Evolutionary conservation across 495 filamentous ascomycete genomes (phyloP).

Genomic region (Penicillium arizonense): DNA sequence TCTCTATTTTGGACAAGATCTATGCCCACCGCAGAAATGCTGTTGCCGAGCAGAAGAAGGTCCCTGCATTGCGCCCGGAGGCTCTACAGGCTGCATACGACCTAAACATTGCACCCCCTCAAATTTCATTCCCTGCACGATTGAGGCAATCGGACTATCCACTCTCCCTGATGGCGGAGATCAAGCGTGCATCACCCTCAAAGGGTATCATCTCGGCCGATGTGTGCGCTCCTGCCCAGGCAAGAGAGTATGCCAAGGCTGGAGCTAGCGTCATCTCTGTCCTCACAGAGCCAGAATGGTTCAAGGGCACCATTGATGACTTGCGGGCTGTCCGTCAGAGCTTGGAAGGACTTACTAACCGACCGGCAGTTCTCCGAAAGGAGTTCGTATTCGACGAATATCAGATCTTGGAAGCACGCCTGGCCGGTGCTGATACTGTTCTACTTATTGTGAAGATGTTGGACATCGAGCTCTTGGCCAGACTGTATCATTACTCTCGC

Average conservation of each 20-base stretch:
- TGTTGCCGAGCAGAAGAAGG: conserved; percentile 79
- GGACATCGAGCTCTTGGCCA: conserved; percentile 65
- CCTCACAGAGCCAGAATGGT: conserved; percentile 97
- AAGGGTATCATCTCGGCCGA: conserved; percentile 90
- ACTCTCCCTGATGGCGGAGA: conserved; percentile 90
- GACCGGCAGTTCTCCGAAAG: conserved; percentile 89
- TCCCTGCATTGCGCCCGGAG: conserved; percentile 77
- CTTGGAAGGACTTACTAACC: conserved; percentile 83
- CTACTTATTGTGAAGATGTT: conserved; percentile 99
- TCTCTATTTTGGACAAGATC: conserved; percentile 86
- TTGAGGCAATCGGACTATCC: conserved; percentile 77
- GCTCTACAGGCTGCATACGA: conserved; percentile 89
- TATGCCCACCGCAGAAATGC: conserved; percentile 78
- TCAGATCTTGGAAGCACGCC: conserved; percentile 91
- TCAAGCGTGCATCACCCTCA: conserved; percentile 94
- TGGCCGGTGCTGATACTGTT: conserved; percentile 94
- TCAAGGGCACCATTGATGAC: conserved; percentile 96
- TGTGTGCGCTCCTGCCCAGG: conserved; percentile 86
- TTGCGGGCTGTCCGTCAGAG: conserved; percentile 83
- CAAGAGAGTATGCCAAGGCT: conserved; percentile 85
- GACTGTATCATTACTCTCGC: conserved; percentile 82
- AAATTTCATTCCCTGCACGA: conserved; percentile 76
- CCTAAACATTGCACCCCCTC: conserved; percentile 79
- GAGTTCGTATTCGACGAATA: conserved; percentile 99
- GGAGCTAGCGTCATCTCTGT: conserved; percentile 97